Base-by-base conservation (phyloP, 306 rosid genomes). In the Myrica gale region DNA sequence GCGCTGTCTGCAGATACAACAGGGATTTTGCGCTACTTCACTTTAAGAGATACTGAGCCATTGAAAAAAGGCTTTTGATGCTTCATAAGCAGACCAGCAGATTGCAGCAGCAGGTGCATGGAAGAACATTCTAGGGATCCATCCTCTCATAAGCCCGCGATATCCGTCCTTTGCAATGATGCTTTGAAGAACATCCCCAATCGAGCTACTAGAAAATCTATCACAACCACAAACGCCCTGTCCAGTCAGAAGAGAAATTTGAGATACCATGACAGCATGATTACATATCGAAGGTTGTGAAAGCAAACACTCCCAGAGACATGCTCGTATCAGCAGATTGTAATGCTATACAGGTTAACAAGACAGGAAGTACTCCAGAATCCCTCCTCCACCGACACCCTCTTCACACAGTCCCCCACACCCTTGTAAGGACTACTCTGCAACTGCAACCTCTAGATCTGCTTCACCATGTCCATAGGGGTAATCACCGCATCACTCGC, bases 401-500 rank as follows among this genome's bases (percentile, higher is more conserved):
- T 89, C 83, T 26, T 80, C 55, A 89, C 86, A 46, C 98, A 92
- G 65, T 92, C 91, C 82, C 77, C 84, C 13, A 92, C 96, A 1
- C 98, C 96, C 50, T 83, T 89, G 69, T 92, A 92, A 12, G 87
- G 91, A 48, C 96, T 89, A 16, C 84, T 87, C 48, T 86, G 71
- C 84, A 92, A 57, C 78, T 92, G 98, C 84, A 92, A 74, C 69
- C 98, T 80, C 90, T n/a, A n/a, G n/a, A n/a, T n/a, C n/a, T 92
- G 98, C 85, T 92, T 92, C 80, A 92, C 98, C 94, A 92, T 81
- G 69, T 92, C 98, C 98, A 90, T 89, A 0, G 98, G 98, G n/a
- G 98, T 92, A n/a, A 92, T 89, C 57, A 92, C 94, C 0, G 96
- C 87, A 45, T 92, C 98, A 19, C 98, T 90, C 2, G 89, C 78